A percentile compares a stretch with the other conserved stretches of the same genome.
These are phyloP conservation scores for Solanum chmielewskii DNA, from an alignment of 257 asterid genomes.

Conservation along the genomic window DNA sequence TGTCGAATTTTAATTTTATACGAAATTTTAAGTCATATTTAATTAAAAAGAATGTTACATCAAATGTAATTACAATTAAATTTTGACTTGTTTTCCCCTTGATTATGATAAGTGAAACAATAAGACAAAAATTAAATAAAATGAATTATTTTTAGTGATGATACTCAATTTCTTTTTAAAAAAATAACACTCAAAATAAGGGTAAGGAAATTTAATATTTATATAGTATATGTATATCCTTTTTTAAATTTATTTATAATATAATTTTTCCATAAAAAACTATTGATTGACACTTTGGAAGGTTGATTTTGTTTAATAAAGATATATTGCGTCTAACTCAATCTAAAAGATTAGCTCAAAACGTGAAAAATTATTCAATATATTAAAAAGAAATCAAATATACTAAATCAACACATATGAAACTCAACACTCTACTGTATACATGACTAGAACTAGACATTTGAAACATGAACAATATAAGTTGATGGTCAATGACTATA, in stretches of 20 bases:
- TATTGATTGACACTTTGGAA: too few species aligned
- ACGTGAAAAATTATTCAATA: neutral
- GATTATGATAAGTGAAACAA: neutral
- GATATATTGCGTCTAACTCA: too few species aligned
- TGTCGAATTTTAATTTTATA: neutral
- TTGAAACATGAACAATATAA: neutral
- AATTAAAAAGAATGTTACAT: neutral
- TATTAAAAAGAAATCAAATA: too few species aligned
- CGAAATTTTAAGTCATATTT: too few species aligned
- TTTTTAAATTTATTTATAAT: too few species aligned
- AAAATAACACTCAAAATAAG: too few species aligned
- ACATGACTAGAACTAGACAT: neutral
- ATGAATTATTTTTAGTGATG: too few species aligned
- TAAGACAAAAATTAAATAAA: neutral
- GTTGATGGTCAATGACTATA: neutral
- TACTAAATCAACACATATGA: neutral
- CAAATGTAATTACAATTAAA: neutral
- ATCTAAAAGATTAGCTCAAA: too few species aligned
- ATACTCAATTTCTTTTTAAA: too few species aligned
- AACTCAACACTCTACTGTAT: neutral
- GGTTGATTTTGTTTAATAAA: too few species aligned
- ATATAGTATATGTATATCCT: neutral
- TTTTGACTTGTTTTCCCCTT: neutral
- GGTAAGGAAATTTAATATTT: too few species aligned
- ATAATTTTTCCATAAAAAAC: too few species aligned